Conservation (phyloP, 78 protist species). For the Diacronema lutheri region DNA sequence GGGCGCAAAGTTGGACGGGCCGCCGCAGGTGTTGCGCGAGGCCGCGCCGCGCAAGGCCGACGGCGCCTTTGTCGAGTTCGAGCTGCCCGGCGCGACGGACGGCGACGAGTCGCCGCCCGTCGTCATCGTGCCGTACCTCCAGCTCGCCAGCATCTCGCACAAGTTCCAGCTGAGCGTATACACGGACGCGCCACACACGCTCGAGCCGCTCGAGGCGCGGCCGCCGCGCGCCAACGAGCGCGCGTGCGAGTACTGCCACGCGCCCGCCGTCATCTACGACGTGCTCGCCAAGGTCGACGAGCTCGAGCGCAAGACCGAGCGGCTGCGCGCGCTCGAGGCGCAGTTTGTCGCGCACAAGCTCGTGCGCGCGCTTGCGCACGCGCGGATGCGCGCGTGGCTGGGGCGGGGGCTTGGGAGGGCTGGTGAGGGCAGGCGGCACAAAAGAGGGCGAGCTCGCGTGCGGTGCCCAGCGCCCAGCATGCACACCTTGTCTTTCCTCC, state of each 20-base stretch:
- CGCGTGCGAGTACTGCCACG: not conserved
- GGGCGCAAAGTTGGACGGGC: not conserved
- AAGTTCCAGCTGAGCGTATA: not conserved
- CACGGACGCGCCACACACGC: not conserved
- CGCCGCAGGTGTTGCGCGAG: not conserved
- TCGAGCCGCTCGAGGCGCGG: not conserved
- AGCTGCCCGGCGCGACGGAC: not conserved
- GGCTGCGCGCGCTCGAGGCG: too few species aligned
- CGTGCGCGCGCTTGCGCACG: too few species aligned
- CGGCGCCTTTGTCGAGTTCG: not conserved
- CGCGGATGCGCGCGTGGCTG: too few species aligned
- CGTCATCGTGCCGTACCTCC: not conserved
- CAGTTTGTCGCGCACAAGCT: too few species aligned
- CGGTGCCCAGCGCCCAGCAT: too few species aligned
- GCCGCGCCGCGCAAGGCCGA: not conserved
- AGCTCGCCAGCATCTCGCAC: not conserved
- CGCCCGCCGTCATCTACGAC: not conserved
- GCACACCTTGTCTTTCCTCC: too few species aligned
- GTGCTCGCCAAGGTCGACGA: not conserved
- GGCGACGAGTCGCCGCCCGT: not conserved
- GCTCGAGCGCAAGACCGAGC: not conserved
- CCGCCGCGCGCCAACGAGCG: not conserved
- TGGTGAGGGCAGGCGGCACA: too few species aligned
- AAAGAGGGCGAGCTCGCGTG: too few species aligned
- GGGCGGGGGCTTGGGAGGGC: too few species aligned